A percentile compares a stretch with the other conserved stretches of the same genome.
Conservation (phyloP, 257 asterid genomes). For the Jaltomata sinuosa region DNA sequence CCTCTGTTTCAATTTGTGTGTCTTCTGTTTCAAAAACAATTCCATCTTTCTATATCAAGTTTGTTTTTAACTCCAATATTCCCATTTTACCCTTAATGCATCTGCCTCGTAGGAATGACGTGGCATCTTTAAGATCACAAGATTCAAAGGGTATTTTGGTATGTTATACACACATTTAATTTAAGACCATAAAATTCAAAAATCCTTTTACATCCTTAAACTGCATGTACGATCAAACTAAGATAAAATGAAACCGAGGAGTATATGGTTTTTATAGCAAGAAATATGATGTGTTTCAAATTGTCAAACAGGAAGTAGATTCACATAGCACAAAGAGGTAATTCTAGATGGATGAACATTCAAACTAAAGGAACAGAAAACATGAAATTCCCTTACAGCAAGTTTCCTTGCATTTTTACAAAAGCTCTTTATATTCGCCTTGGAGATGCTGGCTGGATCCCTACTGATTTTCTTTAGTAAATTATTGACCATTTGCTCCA, state of each 20-base stretch:
- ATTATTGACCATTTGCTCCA: slow-evolving; percentile 59
- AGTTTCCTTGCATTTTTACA: slow-evolving; percentile 93
- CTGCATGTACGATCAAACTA: background rate
- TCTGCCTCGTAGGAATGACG: background rate
- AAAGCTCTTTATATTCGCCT: slow-evolving; percentile 63
- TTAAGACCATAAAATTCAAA: background rate
- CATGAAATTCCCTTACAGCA: slow-evolving; percentile 17
- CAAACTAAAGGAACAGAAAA: background rate
- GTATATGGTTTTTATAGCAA: background rate
- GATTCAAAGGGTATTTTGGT: background rate
- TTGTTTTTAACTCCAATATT: background rate
- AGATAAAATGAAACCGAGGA: background rate
- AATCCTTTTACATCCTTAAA: background rate
- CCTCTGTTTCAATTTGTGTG: background rate
- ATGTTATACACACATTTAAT: background rate
- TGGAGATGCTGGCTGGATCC: slow-evolving; percentile 75
- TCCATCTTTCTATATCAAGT: background rate
- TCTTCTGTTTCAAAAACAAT: background rate
- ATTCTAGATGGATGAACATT: background rate
- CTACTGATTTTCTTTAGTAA: slow-evolving; percentile 70
- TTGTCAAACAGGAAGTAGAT: background rate
- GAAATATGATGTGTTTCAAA: background rate
- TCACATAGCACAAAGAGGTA: background rate
- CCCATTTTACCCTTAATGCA: background rate
- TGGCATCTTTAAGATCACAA: background rate